Evolutionary conservation across 805 yeast species (phyloP).

Genomic region (Osmozyma mogii): DNA sequence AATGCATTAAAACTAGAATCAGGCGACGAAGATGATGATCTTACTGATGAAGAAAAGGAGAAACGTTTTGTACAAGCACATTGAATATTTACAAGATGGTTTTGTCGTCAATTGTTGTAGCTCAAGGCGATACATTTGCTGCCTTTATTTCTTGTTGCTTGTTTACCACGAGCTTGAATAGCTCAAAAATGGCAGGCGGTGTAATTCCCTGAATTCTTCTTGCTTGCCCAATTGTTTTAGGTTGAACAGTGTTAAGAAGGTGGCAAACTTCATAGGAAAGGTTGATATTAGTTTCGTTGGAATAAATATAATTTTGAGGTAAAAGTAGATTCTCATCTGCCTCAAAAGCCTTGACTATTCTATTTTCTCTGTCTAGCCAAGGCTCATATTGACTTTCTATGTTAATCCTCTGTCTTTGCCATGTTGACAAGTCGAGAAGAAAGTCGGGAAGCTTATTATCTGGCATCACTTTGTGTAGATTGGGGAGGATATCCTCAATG

Average conservation of each 20-base stretch:
- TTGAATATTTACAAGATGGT: too few relatives aligned
- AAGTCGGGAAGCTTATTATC: slow-evolving; percentile 17
- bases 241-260: slow-evolving; percentile 66
- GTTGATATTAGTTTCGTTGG: slow-evolving; percentile 37
- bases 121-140: too few relatives aligned
- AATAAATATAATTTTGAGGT: slow-evolving; percentile 64
- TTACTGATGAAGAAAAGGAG: too few relatives aligned
- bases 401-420: slow-evolving; percentile 54
- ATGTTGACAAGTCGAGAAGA: slow-evolving; percentile 17
- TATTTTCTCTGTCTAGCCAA: slow-evolving; percentile 63
- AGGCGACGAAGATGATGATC: too few relatives aligned
- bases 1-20: too few relatives aligned
- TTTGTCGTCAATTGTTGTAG: too few relatives aligned
- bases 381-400: slow-evolving; percentile 82
- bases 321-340: slow-evolving; percentile 72
- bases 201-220: slow-evolving; percentile 91
- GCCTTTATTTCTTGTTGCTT: slow-evolving; percentile 19
- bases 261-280: slow-evolving; percentile 72
- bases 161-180: slow-evolving; percentile 47
- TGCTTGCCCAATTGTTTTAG: slow-evolving; percentile 91
- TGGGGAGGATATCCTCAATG: slow-evolving; percentile 23
- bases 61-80: too few relatives aligned
- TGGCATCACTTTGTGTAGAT: slow-evolving; percentile 13
- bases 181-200: slow-evolving; percentile 82
- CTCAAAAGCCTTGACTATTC: slow-evolving; percentile 65